Base-by-base conservation (phyloP, 768 basidiomycete genomes). In the Mycena epipterygia region DNA sequence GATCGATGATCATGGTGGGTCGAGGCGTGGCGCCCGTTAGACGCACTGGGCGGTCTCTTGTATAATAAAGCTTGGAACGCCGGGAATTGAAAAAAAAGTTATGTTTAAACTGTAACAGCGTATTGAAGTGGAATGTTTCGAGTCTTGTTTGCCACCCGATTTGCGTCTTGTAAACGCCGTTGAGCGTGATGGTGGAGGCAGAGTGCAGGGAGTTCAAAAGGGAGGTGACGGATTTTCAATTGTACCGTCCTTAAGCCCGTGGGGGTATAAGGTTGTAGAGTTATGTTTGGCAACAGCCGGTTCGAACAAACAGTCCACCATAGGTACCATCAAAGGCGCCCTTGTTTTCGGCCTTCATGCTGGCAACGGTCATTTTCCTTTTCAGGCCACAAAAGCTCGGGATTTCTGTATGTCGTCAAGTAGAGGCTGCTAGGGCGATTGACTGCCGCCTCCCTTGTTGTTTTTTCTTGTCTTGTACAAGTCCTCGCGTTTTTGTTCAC, bases 401-500 rank as follows among this genome's bases (percentile, higher is more conserved):
- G 42, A 48, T 29, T 59, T 13, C 19, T 6, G 30, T 37, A 35
- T 13, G 25, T 44, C 56, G 33, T 48, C 53, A 67, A 53, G 58
- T 5, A 9, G n/a, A 12, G 8, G 67, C 60, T 68, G 67, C 67
- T 57, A 68, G 39, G 67, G 67, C 13, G 67, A 68, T 57, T 42
- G 67, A 55, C 67, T 62, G 49, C 44, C 51, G 29, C 32, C 23
- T 32, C 21, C 23, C 53, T 56, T 68, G 53, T 59, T 67, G 56
- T 51, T 56, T 59, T 62, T 42, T 44, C 61, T 68, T 68, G 67
- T 68, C 60, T 33, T 57, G 3, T 25, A 48, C 60, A 62, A 60
- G 32, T 56, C 44, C 42, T 49, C 14, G 23, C 11, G 39, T 68
- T 57, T 60, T 56, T 68, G 53, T 68, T 48, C 60, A 63, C 37